Conservation (phyloP, 345 rosid genomes). For the Hibiscus trionum region DNA sequence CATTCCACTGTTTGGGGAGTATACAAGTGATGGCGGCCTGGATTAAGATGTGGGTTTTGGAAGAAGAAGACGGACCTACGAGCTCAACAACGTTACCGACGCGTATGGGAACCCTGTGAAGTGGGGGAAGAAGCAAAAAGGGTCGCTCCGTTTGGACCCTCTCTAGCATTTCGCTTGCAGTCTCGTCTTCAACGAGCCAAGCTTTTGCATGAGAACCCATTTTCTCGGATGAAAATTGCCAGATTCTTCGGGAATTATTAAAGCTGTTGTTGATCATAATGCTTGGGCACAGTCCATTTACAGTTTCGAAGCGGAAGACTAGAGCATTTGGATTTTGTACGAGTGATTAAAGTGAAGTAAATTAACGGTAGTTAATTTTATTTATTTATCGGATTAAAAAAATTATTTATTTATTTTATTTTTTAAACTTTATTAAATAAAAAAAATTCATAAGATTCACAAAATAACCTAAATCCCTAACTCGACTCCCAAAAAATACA, state of each 20-base stretch:
- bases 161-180: conserved; percentile 47
- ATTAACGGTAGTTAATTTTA: no score
- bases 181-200: conserved; percentile 61
- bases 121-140: conserved; percentile 47
- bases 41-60: conserved; percentile 63
- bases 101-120: conserved; percentile 57
- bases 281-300: neutral
- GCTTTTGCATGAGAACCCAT: conserved; percentile 1
- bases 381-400: no score
- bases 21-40: conserved; percentile 63
- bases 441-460: no score
- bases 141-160: conserved; percentile 41
- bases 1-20: conserved; percentile 61
- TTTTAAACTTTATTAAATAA: no score
- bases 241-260: neutral
- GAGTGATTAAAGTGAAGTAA: neutral
- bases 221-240: neutral
- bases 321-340: neutral
- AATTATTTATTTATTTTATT: no score
- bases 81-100: conserved; percentile 64
- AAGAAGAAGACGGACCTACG: conserved; percentile 60
- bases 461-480: no score
- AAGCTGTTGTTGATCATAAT: neutral
- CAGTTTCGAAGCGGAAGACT: neutral
- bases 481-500: no score